These are phyloP conservation scores for Citrus unshiu DNA, from an alignment of 345 rosid genomes.

Conservation along the genomic window DNA sequence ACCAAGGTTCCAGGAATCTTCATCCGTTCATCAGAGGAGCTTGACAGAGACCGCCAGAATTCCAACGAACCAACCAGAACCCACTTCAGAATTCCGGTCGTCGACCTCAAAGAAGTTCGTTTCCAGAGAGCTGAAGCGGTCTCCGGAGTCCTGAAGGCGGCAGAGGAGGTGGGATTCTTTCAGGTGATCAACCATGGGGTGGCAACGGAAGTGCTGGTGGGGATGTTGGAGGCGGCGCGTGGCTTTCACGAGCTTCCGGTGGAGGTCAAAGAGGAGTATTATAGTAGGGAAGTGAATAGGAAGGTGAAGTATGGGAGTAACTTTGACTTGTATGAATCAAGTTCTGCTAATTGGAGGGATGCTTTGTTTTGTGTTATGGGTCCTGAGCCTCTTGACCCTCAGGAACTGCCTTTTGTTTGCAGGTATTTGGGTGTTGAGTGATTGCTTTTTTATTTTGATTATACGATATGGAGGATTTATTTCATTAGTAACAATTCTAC, in stretches of 20 bases:
- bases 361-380: conserved; percentile 7
- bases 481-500: neutral
- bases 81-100: conserved; percentile 10
- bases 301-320: conserved; percentile 17
- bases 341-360: conserved; percentile 24
- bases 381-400: conserved; percentile 7
- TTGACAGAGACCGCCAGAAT: neutral
- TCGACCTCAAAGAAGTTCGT: conserved; percentile 6
- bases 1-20: conserved; percentile 24
- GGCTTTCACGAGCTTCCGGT: conserved; percentile 29
- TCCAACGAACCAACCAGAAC: neutral
- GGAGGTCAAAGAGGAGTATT: conserved; percentile 24
- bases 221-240: conserved; percentile 22
- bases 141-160: conserved; percentile 19
- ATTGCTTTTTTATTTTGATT: neutral
- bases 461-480: neutral
- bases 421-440: conserved; percentile 6
- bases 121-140: conserved; percentile 13
- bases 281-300: conserved; percentile 20
- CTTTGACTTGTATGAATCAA: conserved; percentile 15
- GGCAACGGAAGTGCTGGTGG: conserved; percentile 13
- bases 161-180: conserved; percentile 33
- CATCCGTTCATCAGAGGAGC: conserved; percentile 13
- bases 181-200: conserved; percentile 34
- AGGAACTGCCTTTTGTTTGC: conserved; percentile 16